A percentile compares a stretch with the other conserved stretches of the same genome.
Evolutionary conservation across 2,329 filamentous ascomycete genomes (phyloP).

Genomic region (Diaporthe sp.): DNA sequence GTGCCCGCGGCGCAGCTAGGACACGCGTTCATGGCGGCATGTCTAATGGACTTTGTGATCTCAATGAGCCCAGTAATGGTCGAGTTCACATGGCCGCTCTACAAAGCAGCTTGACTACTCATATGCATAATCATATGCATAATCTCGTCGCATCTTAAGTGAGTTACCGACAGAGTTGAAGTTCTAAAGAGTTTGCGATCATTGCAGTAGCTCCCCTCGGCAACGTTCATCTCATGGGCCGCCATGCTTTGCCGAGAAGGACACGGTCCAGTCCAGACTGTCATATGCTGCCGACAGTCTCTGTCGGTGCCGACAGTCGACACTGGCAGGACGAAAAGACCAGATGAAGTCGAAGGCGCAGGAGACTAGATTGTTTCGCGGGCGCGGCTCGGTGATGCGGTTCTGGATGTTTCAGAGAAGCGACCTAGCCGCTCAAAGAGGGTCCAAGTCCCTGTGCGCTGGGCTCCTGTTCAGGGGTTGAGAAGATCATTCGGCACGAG

Average conservation of each 20-base stretch:
- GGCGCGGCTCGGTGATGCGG: background rate
- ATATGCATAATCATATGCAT: background rate
- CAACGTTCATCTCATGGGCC: constrained; percentile 3
- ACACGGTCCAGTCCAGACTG: background rate
- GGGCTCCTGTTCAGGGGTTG: background rate
- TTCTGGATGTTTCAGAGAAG: constrained; percentile 24
- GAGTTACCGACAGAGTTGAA: too few species aligned
- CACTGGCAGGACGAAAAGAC: background rate
- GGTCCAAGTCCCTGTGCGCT: background rate
- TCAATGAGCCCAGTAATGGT: too few species aligned
- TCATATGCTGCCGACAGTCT: constrained; percentile 1
- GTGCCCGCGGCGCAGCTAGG: background rate
- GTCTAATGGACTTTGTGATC: background rate
- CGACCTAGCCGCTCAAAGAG: constrained; percentile 23
- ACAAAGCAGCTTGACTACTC: background rate
- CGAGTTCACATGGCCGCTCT: background rate
- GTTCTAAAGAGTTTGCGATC: too few species aligned
- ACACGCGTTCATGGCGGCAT: background rate
- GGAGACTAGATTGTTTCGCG: background rate
- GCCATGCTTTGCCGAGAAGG: constrained; percentile 1
- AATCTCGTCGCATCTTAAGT: background rate
- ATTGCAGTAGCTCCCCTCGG: background rate
- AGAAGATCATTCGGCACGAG: background rate
- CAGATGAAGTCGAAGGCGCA: constrained; percentile 6
- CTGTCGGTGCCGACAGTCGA: background rate